These are phyloP conservation scores for Nephromyces sp. DNA, from an alignment of 169 alveolate species.

Conservation along the genomic window DNA sequence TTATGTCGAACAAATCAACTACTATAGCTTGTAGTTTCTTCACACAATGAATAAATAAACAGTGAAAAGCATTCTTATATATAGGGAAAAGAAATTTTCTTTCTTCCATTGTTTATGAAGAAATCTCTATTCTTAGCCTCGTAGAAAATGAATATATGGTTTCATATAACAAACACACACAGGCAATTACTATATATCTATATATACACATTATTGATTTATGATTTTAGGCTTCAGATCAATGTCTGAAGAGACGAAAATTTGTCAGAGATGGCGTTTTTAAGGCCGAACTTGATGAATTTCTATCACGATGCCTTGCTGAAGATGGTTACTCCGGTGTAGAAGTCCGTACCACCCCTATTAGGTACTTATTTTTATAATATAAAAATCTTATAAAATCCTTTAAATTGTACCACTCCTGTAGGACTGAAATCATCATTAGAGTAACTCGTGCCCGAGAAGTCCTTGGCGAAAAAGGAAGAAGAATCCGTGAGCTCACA, in stretches of 20 bases:
- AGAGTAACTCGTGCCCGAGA: constrained; percentile 95
- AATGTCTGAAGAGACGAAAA: constrained; percentile 79
- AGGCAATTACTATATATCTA: too few relatives aligned
- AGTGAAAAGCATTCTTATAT: too few relatives aligned
- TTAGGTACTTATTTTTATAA: constrained; percentile 33
- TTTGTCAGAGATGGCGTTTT: constrained; percentile 98
- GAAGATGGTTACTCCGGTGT: constrained; percentile 98
- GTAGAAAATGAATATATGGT: too few relatives aligned
- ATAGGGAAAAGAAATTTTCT: too few relatives aligned
- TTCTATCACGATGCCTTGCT: constrained; percentile 89
- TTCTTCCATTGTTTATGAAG: too few relatives aligned
- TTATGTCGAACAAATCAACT: too few relatives aligned
- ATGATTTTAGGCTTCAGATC: too few relatives aligned
- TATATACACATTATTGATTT: too few relatives aligned
- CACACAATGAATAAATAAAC: too few relatives aligned
- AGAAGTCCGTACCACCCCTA: constrained; percentile 88
- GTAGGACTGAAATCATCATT: constrained; percentile 85
- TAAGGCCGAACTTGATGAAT: constrained; percentile 97
- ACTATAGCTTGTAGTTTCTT: too few relatives aligned
- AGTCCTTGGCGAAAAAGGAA: constrained; percentile 92
- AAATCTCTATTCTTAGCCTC: too few relatives aligned
- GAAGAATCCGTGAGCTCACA: constrained; percentile 92
- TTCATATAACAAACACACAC: too few relatives aligned
- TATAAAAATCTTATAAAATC: neutral
- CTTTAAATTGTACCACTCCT: neutral